These are phyloP conservation scores for Cutaneotrichosporon arboriforme DNA, from an alignment of 1,284 basidiomycete genomes.

Conservation along the genomic window DNA sequence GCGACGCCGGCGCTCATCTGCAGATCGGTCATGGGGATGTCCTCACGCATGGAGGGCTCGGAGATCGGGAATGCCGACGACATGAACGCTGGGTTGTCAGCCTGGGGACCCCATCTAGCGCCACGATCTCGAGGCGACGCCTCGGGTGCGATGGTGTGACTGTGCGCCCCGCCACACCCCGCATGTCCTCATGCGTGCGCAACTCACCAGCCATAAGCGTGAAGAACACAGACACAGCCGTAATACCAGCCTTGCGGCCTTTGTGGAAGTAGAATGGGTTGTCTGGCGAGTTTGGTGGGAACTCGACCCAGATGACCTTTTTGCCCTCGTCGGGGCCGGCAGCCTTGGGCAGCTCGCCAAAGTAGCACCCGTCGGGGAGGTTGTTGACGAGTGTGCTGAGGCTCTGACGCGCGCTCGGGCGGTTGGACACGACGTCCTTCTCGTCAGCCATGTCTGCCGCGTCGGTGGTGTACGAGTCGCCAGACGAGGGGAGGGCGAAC, in stretches of 20 bases:
- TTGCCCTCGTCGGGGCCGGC: background rate
- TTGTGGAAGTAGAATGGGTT: slow-evolving; percentile 57
- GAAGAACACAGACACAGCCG: slow-evolving; percentile 56
- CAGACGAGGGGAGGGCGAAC: no score
- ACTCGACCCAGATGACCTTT: slow-evolving; percentile 55
- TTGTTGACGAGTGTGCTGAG: slow-evolving; percentile 2
- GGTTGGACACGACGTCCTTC: background rate
- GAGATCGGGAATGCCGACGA: slow-evolving; percentile 58
- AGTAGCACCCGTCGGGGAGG: slow-evolving; percentile 1
- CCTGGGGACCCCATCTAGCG: background rate
- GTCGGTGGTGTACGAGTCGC: no score
- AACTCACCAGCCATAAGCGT: slow-evolving; percentile 55
- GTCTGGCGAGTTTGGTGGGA: slow-evolving; percentile 53
- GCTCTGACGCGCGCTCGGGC: background rate
- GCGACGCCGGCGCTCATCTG: slow-evolving; percentile 60
- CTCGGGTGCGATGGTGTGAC: background rate
- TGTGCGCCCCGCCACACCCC: background rate
- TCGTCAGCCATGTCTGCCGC: background rate
- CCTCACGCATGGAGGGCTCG: slow-evolving; percentile 59
- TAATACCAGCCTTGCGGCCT: slow-evolving; percentile 58
- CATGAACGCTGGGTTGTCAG: slow-evolving; percentile 51
- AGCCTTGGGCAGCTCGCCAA: background rate
- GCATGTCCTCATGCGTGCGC: background rate
- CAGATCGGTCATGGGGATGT: slow-evolving; percentile 58
- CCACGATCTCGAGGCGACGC: no score